Base-by-base conservation (phyloP, 1,284 basidiomycete species). In the Fistulina hepatica region DNA sequence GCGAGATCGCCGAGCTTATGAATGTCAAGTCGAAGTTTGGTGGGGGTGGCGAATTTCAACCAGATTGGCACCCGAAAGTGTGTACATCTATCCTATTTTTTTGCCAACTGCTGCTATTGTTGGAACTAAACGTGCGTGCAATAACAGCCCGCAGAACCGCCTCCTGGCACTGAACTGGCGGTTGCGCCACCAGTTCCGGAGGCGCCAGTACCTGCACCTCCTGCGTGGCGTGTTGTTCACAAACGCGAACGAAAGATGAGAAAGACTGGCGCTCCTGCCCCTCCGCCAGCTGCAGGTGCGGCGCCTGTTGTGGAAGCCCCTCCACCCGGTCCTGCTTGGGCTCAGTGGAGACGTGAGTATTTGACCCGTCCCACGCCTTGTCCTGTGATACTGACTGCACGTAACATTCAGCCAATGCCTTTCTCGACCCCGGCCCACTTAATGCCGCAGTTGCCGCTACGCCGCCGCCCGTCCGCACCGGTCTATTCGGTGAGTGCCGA, bases 1-100 rank as follows among this genome's bases (percentile, higher is more conserved):
- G 79, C 44, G 81, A 83, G 55, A 81, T 83, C 42, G 72, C 81
- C 16, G 80, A 81, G 52, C 61, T 83, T 44, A 80, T 83, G 78
- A 66, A 67, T 34, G 67, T 81, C 41, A 81, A 81, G 56, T 74
- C 80, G 13, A 83, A 82, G 55, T 76, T 79, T 49, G 76, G 80
- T 20, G 66, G 71, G 3, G 76, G 74, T 17, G 77, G 78, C 15
- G 76, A 81, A 46, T 83, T 74, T 49, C 63, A 70, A 11, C 72
- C 76, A 12, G 71, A 76, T 32, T 83, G 80, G 81, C 58, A 57
- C 35, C 73, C 75, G 21, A 62, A 64, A 45, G 74, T 74, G 45
- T 45, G 61, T 51, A 41, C 35, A n/a, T n/a, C n/a, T n/a, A n/a
- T n/a, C n/a, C n/a, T n/a, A n/a, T 33, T 32, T 19, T 37, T 33